Conservation (phyloP, 371 early-diverging fungal species). For the Mortierella sp. region DNA sequence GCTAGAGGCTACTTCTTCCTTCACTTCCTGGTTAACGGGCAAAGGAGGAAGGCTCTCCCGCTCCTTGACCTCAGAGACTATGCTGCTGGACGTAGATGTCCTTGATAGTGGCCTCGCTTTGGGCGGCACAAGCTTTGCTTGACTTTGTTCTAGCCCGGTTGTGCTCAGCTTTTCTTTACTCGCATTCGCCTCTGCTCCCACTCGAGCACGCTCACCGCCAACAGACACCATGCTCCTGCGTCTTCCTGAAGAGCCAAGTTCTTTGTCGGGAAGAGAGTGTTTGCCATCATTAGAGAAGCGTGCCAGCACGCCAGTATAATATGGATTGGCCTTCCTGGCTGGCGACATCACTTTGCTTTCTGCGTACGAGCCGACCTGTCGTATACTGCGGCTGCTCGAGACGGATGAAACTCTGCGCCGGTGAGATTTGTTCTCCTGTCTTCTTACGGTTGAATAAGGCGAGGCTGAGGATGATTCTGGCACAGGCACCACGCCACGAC, state of each 20-base stretch:
- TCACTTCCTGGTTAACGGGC: neutral
- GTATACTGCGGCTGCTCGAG: constrained; percentile 50
- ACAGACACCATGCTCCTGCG: constrained; percentile 39
- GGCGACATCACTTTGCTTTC: constrained; percentile 40
- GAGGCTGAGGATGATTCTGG: constrained; percentile 15
- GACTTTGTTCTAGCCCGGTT: neutral
- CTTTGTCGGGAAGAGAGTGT: constrained; percentile 34
- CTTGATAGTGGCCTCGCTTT: constrained; percentile 12
- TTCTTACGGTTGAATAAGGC: constrained; percentile 3
- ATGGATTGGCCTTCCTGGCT: constrained; percentile 49
- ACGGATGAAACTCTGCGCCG: constrained; percentile 53
- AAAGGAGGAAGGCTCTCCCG: neutral
- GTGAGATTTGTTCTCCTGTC: constrained; percentile 25
- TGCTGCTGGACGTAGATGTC: constrained; percentile 8
- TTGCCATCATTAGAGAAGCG: constrained; percentile 40
- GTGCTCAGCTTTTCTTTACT: constrained; percentile 20
- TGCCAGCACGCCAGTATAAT: constrained; percentile 48
- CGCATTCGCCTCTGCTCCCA: constrained; percentile 21
- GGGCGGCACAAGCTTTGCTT: neutral
- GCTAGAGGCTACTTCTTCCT: neutral
- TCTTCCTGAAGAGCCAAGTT: constrained; percentile 25
- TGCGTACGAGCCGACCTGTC: constrained; percentile 50
- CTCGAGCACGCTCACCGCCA: constrained; percentile 36
- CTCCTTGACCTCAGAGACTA: constrained; percentile 15
- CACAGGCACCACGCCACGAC: constrained; percentile 6